A percentile compares a stretch with the other conserved stretches of the same genome.
These are phyloP conservation scores for Tephrocybe sp. DNA, from an alignment of 768 basidiomycete genomes.

Conservation along the genomic window DNA sequence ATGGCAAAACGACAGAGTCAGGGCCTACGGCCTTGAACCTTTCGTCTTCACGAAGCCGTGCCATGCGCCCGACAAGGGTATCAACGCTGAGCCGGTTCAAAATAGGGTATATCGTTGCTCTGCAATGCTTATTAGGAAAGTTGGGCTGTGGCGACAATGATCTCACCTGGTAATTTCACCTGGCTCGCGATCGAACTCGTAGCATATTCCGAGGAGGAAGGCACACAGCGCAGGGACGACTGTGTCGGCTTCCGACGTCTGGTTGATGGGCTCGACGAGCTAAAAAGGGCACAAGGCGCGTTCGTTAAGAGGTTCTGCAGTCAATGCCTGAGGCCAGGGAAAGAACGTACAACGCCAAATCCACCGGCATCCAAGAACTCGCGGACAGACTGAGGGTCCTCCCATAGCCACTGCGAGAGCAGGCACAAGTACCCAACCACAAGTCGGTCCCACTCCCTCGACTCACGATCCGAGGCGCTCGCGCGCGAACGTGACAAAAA, in stretches of 20 bases:
- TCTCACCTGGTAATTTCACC: conserved; percentile 91
- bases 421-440: conserved; percentile 84
- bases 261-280: conserved; percentile 96
- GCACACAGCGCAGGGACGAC: conserved; percentile 88
- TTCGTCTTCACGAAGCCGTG: conserved; percentile 87
- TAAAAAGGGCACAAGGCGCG: conserved; percentile 1
- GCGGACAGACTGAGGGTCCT: conserved; percentile 83
- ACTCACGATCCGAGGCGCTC: conserved; percentile 66
- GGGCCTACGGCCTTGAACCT: conserved; percentile 90
- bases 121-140: conserved; percentile 30
- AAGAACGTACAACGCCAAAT: conserved; percentile 75
- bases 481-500: conserved; percentile 74
- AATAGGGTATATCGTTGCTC: conserved; percentile 86
- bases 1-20: conserved; percentile 70
- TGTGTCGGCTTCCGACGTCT: conserved; percentile 80
- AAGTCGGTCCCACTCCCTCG: conserved; percentile 87
- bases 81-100: conserved; percentile 89
- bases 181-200: conserved; percentile 94
- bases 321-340: not conserved
- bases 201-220: conserved; percentile 91
- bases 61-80: conserved; percentile 83
- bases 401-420: conserved; percentile 95
- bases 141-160: conserved; percentile 1
- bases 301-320: not conserved
- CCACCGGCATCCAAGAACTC: conserved; percentile 92